Percentiles rank a stretch among this genome's conserved stretches.
phyloP scores from a whole-genome alignment of 2,329 filamentous ascomycete species.

The Arthrobotrys iridis region DNA sequence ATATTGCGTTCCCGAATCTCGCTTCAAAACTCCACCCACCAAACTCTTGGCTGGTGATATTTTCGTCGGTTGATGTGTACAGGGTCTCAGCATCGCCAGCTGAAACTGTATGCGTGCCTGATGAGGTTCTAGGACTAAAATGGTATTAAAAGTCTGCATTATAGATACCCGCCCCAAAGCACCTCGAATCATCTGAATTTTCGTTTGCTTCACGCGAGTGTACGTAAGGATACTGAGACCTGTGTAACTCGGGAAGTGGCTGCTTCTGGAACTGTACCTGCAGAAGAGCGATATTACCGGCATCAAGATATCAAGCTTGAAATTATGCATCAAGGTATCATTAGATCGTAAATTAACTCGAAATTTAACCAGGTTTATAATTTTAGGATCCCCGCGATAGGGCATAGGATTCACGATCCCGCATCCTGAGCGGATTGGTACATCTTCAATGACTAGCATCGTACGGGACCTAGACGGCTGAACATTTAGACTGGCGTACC shows the following conservation, averaged over 20 bases:
- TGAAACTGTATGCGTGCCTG: conserved; percentile 8
- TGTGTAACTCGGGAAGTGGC: conserved; percentile 3
- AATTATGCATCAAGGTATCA: background rate
- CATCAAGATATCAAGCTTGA: too few species aligned
- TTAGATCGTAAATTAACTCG: too few species aligned
- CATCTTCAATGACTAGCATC: too few species aligned
- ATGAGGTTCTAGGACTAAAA: background rate
- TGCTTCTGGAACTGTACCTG: conserved; percentile 13
- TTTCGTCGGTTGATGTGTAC: background rate
- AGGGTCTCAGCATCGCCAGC: background rate
- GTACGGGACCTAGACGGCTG: too few species aligned
- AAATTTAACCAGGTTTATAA: too few species aligned
- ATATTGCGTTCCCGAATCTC: conserved; percentile 15
- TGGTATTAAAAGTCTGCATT: background rate
- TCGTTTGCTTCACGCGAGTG: background rate
- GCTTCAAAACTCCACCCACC: conserved; percentile 9
- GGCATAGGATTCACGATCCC: too few species aligned
- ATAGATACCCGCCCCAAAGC: background rate
- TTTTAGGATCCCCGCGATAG: too few species aligned
- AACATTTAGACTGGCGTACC: too few species aligned
- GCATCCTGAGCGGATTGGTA: too few species aligned
- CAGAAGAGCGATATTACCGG: too few species aligned
- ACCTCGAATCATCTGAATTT: background rate
- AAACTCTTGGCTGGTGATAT: background rate
- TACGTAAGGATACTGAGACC: background rate